These are phyloP conservation scores for Cryphonectria naterciae DNA, from an alignment of 2,329 filamentous ascomycete species.

Conservation along the genomic window DNA sequence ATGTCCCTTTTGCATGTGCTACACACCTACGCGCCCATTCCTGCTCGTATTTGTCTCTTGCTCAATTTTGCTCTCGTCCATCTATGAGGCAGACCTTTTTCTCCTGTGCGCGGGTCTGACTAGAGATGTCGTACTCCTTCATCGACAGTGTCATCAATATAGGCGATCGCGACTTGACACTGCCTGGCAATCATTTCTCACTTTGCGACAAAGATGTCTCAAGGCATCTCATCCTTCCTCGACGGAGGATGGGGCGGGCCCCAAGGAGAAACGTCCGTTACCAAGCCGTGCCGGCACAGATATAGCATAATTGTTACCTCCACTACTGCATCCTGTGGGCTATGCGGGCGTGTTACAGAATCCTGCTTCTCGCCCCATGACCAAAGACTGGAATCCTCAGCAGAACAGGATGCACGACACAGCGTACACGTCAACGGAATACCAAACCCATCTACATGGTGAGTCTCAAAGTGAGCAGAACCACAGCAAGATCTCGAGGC, in stretches of 20 bases:
- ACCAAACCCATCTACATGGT: neutral
- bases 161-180: neutral
- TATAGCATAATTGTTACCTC: neutral
- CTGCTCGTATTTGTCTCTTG: neutral
- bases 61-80: too few species aligned
- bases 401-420: neutral
- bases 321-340: conserved; percentile 5
- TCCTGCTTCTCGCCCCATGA: neutral
- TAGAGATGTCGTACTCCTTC: neutral
- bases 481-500: neutral
- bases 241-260: neutral
- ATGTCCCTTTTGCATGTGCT: neutral
- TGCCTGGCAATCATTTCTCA: neutral
- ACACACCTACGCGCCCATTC: neutral
- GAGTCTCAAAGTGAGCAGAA: neutral
- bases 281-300: neutral
- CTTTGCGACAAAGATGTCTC: neutral
- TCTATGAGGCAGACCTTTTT: neutral
- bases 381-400: neutral
- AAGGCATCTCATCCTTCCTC: neutral
- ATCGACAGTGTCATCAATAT: neutral
- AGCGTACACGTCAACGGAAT: neutral
- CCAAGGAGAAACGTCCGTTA: neutral
- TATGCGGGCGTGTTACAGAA: neutral
- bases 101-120: neutral